phyloP scores from a whole-genome alignment of 1,139 yeast genomes.

The Sugiyamaella xylanicola region DNA sequence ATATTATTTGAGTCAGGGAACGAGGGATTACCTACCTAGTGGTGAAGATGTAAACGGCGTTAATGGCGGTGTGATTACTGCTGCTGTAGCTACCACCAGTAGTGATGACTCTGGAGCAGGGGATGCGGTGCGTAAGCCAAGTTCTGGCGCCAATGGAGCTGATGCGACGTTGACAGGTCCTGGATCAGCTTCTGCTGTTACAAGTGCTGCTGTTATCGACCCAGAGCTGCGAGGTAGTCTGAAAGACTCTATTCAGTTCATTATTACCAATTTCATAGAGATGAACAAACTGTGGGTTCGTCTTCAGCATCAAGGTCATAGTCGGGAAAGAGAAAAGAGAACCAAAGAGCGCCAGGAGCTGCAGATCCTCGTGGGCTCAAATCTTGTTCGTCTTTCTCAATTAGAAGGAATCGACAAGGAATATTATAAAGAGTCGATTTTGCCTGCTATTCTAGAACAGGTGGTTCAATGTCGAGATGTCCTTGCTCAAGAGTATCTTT shows the following conservation, averaged over 20 bases:
- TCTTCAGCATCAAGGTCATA: slow-evolving; percentile 92
- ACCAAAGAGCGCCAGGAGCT: slow-evolving; percentile 82
- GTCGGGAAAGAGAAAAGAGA: slow-evolving; percentile 76
- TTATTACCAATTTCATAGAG: slow-evolving; percentile 85
- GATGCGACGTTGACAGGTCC: slow-evolving; percentile 7
- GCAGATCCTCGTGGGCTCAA: slow-evolving; percentile 90
- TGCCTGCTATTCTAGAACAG: slow-evolving; percentile 86
- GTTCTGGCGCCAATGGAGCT: not conserved
- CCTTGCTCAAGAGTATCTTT: slow-evolving; percentile 85
- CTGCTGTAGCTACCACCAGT: not conserved
- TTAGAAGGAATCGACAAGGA: slow-evolving; percentile 70
- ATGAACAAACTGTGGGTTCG: slow-evolving; percentile 99
- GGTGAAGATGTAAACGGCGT: slow-evolving; percentile 22
- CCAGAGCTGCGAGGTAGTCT: slow-evolving; percentile 47
- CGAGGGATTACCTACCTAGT: slow-evolving; percentile 67
- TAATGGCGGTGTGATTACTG: not conserved
- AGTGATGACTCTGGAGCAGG: not conserved
- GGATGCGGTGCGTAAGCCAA: not conserved
- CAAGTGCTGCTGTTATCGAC: slow-evolving; percentile 3
- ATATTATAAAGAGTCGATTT: slow-evolving; percentile 62
- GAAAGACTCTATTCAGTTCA: slow-evolving; percentile 68
- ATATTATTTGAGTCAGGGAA: slow-evolving; percentile 83
- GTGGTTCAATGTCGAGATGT: slow-evolving; percentile 90
- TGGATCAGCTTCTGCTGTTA: slow-evolving; percentile 5
- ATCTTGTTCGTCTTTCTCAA: slow-evolving; percentile 85